Base-by-base conservation (phyloP, 371 early-diverging fungal genomes). In the Astathelohania contejeani region DNA sequence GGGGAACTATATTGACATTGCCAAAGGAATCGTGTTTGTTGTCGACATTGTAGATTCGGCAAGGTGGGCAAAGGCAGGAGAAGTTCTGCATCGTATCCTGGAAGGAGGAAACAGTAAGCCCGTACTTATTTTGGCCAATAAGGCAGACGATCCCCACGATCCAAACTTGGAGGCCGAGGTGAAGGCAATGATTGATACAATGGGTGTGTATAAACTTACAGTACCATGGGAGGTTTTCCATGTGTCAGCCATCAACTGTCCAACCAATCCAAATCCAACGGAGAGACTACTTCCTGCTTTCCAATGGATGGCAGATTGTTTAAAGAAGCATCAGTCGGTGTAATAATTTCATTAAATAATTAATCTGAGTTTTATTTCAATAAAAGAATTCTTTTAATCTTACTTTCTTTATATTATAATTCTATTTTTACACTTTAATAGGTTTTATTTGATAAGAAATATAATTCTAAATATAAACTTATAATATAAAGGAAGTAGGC, bases 11-110 rank as follows among this genome's bases (percentile, higher is more conserved):
- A 55, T 72, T 14, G 62, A 73, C 22, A 63, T 39, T 12, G 53
- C 68, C n/a, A 59, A 58, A 28, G 77, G 76, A 22, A 83, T 91
- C 56, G 85, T 91, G 63, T 91, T 85, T 70, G 87, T 91, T 24
- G 84, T 90, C 45, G 92, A 91, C 70, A 82, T 83, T 69, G 84
- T 83, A 67, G 90, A 91, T 75, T 81, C 80, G 55, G 84, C 86
- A 44, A 84, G 90, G 76, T 81, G 87, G 71, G 72, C 64, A 58
- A 82, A 86, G 66, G 86, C 92, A 29, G 82, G 81, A 53, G 83
- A 86, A 38, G 87, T 86, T 67, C 74, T 86, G 53, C 79, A 81
- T 62, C 79, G 83, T 53, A 84, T 86, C 83, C 72, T 86, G 49
- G 81, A 82, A 67, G 87, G 85, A 75, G 85, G 84, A 58, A 86